phyloP scores from a whole-genome alignment of 1,284 basidiomycete genomes.

The Violaceomyces palustris region DNA sequence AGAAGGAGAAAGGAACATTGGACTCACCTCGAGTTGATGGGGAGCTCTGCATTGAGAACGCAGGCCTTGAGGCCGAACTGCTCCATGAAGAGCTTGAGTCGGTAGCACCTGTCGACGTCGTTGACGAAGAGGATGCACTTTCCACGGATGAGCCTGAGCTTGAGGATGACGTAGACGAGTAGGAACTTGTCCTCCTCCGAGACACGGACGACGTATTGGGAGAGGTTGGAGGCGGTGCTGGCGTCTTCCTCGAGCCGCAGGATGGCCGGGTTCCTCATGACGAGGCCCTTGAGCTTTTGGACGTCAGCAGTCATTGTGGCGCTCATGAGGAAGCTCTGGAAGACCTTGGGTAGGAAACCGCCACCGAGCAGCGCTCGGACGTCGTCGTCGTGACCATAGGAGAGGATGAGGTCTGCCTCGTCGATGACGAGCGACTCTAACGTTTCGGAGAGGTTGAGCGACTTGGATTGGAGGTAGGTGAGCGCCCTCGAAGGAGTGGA shows the following conservation, averaged over 20 bases:
- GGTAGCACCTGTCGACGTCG: conserved; percentile 88
- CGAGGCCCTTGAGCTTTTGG: conserved; percentile 78
- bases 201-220: conserved; percentile 46
- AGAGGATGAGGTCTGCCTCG: conserved; percentile 94
- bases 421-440: conserved; percentile 90
- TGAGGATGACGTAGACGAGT: conserved; percentile 86
- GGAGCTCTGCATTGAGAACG: conserved; percentile 92
- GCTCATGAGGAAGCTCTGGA: conserved; percentile 93
- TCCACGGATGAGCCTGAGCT: conserved; percentile 87
- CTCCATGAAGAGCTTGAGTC: conserved; percentile 92
- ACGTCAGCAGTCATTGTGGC: conserved; percentile 97
- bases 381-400: conserved; percentile 90
- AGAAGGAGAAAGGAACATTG: no score
- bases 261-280: conserved; percentile 78
- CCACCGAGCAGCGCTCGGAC: conserved; percentile 76
- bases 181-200: conserved; percentile 95
- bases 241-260: conserved; percentile 25
- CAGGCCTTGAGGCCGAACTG: conserved; percentile 96
- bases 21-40: conserved; percentile 75
- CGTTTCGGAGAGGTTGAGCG: conserved; percentile 49
- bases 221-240: conserved; percentile 21
- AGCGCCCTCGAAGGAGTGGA: conserved; percentile 84
- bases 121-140: conserved; percentile 98
- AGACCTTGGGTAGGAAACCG: conserved; percentile 69
- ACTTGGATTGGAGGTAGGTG: conserved; percentile 70